Evolutionary conservation across 371 early-diverging fungal species (phyloP), one percentile per base, ranked within the genome.

Genomic region (Chytridium lagenaria): DNA sequence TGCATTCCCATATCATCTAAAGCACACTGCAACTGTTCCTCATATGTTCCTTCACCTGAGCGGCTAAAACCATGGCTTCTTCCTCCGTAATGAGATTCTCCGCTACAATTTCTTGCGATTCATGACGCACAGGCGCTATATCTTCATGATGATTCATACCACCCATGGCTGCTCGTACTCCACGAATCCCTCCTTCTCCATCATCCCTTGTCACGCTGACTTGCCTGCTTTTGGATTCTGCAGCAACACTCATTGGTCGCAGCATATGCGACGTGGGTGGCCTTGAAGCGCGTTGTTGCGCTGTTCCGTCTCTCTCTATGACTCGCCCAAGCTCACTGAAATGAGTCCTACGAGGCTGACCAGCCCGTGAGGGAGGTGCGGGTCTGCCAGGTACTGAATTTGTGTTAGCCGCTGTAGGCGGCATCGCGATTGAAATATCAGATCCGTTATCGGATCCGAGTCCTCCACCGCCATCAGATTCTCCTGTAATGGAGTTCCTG

Each of bases 381-480:
- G 66, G 44, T 15, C 40, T 12, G 19, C 34, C 23, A 3, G 22
- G 15, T 30, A 33, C 36, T 7, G 16, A 7, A 19, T 19, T 36
- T 3, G 66, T 22, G 44, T 16, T 30, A 19, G 37, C 2, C 16
- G 5, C 44, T 19, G 37, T 49, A 15, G 23, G 3, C 2, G 16
- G 49, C 44, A 49, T 49, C 5, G 63, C 33, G 33, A 63, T 7
- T 22, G 63, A 31, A 15, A 38, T 36, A 63, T 36, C 19, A 30
- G 63, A 52, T 5, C 55, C 55, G 26, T n/a, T n/a, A 10, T 52
- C 55, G 34, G 61, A 61, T n/a, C n/a, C n/a, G n/a, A n/a, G n/a
- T 12, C 61, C 61, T 10, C 61, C 61, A 12, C 61, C 37, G 34
- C 10, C 61, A 5, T 61, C 66, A 40, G 66, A 36, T 37, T 66